Base-by-base conservation (phyloP, 2,329 filamentous ascomycete genomes). In the Colletotrichum agaves region DNA sequence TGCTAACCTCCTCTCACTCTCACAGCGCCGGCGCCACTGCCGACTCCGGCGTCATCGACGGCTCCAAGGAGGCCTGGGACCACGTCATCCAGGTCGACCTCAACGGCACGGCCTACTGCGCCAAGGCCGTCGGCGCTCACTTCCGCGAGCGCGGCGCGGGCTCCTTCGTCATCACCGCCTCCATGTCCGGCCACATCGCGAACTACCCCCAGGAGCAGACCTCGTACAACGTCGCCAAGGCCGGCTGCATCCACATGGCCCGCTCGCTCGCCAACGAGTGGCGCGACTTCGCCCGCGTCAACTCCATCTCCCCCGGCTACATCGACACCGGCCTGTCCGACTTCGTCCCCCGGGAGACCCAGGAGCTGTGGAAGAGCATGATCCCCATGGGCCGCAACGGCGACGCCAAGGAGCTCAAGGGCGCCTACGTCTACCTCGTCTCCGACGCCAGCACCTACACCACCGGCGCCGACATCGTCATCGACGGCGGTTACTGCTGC, bases 391-490 rank as follows among this genome's bases (percentile, higher is more conserved):
- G 85, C 43, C 82, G 91, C 72, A 88, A 92, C 74, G 91, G 90
- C 4, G 80, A 88, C 60, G 82, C 87, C 2, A 87, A 90, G 73
- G 91, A 94, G 82, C 81, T 93, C 72, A 93, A 93, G 81, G 91
- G 90, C 7, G 90, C 90, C n/a, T 95, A 91, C 76, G 83, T 94
- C 58, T 94, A 93, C 79, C 84, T 95, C 43, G 88, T 91, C 37
- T 91, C 87, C 55, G 91, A 94, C 76, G 92, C 92, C 4, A 88
- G 89, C 65, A 89, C 87, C 46, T 94, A 93, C 79, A 93, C 90
- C 5, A 94, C 92, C 12, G 92, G 88, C 4, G 82, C 87, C 3
- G 90, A 93, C 75, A 83, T 94, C 47, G 79, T 92, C 65, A 87
- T 93, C 67, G 91, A 94, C 76, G 91, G 91, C 71, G 90, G 90